A percentile compares a stretch with the other conserved stretches of the same genome.
Conservation (phyloP, 257 asterid genomes). For the Perilla frutescens region DNA sequence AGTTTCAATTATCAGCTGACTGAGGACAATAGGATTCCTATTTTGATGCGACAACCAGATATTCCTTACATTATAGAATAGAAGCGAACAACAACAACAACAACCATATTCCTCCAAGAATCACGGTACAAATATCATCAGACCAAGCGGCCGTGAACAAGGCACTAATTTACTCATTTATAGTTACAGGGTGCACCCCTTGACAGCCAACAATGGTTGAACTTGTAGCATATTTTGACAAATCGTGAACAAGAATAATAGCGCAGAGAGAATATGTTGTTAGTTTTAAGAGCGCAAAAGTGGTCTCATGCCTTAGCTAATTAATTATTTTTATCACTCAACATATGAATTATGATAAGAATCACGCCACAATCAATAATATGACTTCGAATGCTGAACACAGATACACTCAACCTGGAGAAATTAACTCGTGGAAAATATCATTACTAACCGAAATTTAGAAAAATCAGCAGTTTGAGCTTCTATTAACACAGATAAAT, state of each 20-base stretch:
- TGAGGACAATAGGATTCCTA: slow-evolving; percentile 57
- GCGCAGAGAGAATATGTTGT: too few relatives aligned
- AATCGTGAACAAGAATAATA: slow-evolving; percentile 19
- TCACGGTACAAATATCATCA: slow-evolving; percentile 37
- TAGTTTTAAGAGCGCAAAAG: too few relatives aligned
- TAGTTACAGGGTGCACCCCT: background rate
- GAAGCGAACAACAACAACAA: slow-evolving; percentile 13
- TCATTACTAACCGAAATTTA: background rate
- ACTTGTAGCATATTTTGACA: slow-evolving; percentile 18
- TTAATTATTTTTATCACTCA: background rate
- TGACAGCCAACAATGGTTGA: slow-evolving; percentile 1
- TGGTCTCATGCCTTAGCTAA: background rate
- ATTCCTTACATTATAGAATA: slow-evolving; percentile 36
- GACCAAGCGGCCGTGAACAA: slow-evolving; percentile 24
- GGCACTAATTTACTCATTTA: background rate
- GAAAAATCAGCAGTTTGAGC: background rate
- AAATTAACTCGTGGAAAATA: background rate
- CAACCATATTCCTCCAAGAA: slow-evolving; percentile 29
- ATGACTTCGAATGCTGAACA: too few relatives aligned
- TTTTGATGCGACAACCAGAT: slow-evolving; percentile 52
- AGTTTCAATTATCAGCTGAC: slow-evolving; percentile 58
- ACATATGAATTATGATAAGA: background rate
- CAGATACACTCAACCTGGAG: background rate
- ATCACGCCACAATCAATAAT: too few relatives aligned
- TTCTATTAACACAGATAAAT: background rate